A percentile compares a stretch with the other conserved stretches of the same genome.
Evolutionary conservation across 306 rosid genomes (phyloP).

Genomic region (Acmispon strigosus): DNA sequence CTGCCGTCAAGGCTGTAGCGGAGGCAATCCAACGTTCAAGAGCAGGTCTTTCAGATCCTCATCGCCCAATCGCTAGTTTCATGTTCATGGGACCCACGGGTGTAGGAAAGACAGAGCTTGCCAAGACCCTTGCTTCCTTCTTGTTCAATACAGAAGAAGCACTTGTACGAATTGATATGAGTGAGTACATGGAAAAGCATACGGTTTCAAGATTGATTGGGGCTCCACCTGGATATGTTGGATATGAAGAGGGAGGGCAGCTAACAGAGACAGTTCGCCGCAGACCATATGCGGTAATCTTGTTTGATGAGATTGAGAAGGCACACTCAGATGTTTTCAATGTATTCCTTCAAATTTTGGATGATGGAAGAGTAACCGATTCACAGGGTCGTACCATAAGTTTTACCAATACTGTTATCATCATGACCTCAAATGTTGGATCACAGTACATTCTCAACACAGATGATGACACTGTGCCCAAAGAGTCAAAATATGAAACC

Average conservation of each 20-base stretch:
- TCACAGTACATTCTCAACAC: constrained; percentile 83
- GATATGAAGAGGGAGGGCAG: constrained; percentile 98
- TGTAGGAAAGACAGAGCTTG: constrained; percentile 95
- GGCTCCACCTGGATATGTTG: constrained; percentile 98
- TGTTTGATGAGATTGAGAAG: constrained; percentile 97
- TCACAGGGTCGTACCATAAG: constrained; percentile 94
- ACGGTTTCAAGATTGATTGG: constrained; percentile 92
- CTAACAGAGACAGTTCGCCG: constrained; percentile 87
- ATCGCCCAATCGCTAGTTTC: constrained; percentile 95
- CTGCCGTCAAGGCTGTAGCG: constrained; percentile 88
- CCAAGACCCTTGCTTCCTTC: constrained; percentile 93
- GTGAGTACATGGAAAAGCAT: constrained; percentile 98
- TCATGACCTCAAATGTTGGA: constrained; percentile 98
- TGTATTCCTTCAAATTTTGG: constrained; percentile 91
- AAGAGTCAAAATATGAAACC: constrained; percentile 61
- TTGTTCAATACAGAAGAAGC: constrained; percentile 97
- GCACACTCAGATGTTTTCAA: constrained; percentile 90
- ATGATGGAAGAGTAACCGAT: constrained; percentile 93
- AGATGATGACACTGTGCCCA: constrained; percentile 52
- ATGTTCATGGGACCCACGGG: constrained; percentile 99
- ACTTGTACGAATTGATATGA: constrained; percentile 94
- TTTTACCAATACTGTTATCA: constrained; percentile 86
- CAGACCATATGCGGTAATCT: constrained; percentile 86
- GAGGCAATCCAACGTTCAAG: constrained; percentile 95
- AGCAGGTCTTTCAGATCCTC: constrained; percentile 97